Conservation (phyloP, 78 protist genomes). For the Salpingoeca rosetta region DNA sequence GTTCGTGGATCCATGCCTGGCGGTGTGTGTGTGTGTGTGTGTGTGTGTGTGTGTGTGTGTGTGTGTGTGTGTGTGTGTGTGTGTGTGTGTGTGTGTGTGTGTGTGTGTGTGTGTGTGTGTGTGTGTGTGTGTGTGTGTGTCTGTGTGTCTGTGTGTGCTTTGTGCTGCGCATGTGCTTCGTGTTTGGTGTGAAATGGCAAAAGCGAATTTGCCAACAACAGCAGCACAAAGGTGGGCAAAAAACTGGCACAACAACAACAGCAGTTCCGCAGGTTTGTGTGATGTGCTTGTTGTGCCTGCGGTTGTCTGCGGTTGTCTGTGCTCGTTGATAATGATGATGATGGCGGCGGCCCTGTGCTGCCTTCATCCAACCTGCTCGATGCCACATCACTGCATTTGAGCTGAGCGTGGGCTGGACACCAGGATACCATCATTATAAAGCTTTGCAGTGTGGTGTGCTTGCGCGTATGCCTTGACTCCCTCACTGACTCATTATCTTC, state of each 20-base stretch:
- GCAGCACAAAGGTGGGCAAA: not conserved
- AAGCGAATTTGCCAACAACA: not conserved
- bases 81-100: not conserved
- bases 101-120: conserved; percentile 9
- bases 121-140: not conserved
- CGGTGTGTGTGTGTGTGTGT: not conserved
- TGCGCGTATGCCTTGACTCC: no score
- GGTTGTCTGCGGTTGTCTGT: no score
- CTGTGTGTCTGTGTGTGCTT: not conserved
- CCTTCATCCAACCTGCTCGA: no score
- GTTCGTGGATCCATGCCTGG: not conserved
- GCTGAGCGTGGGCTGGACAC: no score
- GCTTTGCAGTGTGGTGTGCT: no score
- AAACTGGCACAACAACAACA: not conserved
- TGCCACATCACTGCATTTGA: no score
- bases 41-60: not conserved
- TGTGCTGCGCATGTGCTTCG: not conserved
- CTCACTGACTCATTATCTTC: no score
- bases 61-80: not conserved
- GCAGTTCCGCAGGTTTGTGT: not conserved
- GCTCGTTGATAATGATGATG: no score
- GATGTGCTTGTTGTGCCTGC: not conserved
- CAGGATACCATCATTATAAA: no score
- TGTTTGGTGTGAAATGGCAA: not conserved
- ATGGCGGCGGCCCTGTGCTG: no score